Percentiles rank a stretch among this genome's conserved stretches.
Evolutionary conservation across 2,329 filamentous ascomycete species (phyloP).

Genomic region (Fusarium illudens): DNA sequence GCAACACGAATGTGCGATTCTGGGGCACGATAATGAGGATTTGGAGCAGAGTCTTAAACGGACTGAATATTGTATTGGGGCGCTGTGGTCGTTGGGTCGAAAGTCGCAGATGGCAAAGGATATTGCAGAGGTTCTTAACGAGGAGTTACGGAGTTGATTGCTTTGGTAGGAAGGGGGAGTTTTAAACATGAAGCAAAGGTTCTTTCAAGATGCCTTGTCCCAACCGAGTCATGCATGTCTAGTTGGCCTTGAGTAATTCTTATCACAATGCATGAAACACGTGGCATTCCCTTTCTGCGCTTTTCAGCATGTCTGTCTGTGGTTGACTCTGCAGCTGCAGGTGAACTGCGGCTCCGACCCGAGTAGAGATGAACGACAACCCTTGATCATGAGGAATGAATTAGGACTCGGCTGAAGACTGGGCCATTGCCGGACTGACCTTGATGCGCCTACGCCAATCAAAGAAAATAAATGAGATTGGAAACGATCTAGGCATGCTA

Average conservation of each 20-base stretch:
- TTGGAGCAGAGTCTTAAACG: constrained; percentile 45
- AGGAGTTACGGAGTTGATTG: not conserved
- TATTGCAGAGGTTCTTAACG: constrained; percentile 30
- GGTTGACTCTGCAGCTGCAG: no score
- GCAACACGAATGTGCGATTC: constrained; percentile 30
- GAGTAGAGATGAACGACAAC: no score
- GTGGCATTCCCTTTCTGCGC: no score
- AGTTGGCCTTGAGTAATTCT: no score
- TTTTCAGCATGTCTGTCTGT: no score
- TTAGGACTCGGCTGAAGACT: no score
- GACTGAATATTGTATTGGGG: constrained; percentile 59
- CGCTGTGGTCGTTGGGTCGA: constrained; percentile 61
- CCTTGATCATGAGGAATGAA: no score
- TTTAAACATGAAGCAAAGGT: not conserved
- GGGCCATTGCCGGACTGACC: no score
- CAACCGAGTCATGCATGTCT: not conserved
- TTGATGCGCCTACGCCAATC: no score
- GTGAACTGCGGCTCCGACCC: no score
- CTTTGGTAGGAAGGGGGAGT: not conserved
- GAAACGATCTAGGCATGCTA: no score
- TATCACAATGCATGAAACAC: rapidly evolving
- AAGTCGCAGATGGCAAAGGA: constrained; percentile 58
- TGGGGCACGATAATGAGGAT: constrained; percentile 36
- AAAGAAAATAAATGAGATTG: no score
- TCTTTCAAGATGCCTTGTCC: not conserved